These are phyloP conservation scores for Penicillium expansum DNA, from an alignment of 2,329 filamentous ascomycete species.

Conservation along the genomic window DNA sequence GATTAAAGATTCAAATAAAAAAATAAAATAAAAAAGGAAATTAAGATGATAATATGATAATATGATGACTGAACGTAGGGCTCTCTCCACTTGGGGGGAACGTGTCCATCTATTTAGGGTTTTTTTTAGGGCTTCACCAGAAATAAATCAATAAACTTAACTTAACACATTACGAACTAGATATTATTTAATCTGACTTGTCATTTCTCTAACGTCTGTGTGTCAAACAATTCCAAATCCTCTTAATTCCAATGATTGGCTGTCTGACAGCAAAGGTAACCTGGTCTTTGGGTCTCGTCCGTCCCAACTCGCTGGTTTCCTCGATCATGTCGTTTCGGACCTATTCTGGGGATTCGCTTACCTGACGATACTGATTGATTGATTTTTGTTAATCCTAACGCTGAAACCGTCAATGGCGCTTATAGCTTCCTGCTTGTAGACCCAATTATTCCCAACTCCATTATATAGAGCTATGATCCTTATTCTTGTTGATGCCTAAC, in stretches of 20 bases:
- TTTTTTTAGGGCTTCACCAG: constrained; percentile 12
- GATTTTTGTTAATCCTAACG: not conserved
- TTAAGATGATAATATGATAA: not conserved
- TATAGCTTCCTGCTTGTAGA: not conserved
- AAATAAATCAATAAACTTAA: not conserved
- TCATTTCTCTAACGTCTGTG: constrained; percentile 21
- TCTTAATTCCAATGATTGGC: constrained; percentile 14
- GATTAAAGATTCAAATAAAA: too few species aligned
- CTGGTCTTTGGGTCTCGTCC: constrained; percentile 23
- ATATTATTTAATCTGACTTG: constrained; percentile 15
- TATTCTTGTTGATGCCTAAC: constrained; percentile 4
- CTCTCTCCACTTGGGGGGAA: constrained; percentile 14
- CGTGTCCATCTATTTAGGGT: constrained; percentile 12
- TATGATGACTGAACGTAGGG: constrained; percentile 4
- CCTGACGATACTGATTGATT: not conserved
- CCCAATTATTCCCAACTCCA: not conserved
- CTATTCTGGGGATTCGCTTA: not conserved
- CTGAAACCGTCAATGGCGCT: not conserved
- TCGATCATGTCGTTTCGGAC: constrained; percentile 13
- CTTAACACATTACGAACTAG: too few species aligned
- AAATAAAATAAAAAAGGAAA: not conserved
- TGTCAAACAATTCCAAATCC: constrained; percentile 24
- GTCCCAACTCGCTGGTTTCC: constrained; percentile 22
- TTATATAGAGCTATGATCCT: not conserved
- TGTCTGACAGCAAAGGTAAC: constrained; percentile 25